Conservation (phyloP, 2,329 filamentous ascomycete species). For the Talaromyces rugulosus region DNA sequence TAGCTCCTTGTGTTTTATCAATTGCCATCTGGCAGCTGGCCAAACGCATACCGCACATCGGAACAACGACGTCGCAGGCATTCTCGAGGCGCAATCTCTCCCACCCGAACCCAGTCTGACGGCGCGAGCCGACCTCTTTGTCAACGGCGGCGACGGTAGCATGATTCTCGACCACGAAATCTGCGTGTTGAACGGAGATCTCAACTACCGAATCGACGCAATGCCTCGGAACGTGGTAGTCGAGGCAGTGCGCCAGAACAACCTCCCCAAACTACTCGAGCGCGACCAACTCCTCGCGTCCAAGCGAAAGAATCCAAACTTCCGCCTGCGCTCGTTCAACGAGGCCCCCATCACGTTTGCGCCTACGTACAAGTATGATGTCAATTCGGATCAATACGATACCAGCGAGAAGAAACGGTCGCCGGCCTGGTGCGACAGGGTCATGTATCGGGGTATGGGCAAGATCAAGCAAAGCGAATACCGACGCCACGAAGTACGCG, state of each 20-base stretch:
- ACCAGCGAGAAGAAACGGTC: constrained; percentile 89
- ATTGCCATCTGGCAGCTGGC: constrained; percentile 93
- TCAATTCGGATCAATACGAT: constrained; percentile 91
- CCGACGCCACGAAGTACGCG: constrained; percentile 77
- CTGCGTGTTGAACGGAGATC: constrained; percentile 91
- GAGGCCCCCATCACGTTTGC: constrained; percentile 88
- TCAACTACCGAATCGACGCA: constrained; percentile 97
- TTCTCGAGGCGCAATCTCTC: constrained; percentile 76
- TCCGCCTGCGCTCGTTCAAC: constrained; percentile 83
- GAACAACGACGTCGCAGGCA: constrained; percentile 87
- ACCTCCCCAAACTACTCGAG: constrained; percentile 81
- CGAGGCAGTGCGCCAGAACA: constrained; percentile 73
- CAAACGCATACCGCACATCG: constrained; percentile 86
- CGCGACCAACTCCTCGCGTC: constrained; percentile 90
- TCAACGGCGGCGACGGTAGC: constrained; percentile 87
- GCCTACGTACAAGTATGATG: constrained; percentile 98
- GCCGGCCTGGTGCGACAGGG: constrained; percentile 92
- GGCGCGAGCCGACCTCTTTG: constrained; percentile 70
- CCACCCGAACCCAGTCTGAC: constrained; percentile 65
- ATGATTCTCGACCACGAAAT: constrained; percentile 97
- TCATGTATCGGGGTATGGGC: constrained; percentile 79
- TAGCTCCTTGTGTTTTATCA: constrained; percentile 90
- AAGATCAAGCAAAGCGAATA: constrained; percentile 87
- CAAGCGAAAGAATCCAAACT: constrained; percentile 81
- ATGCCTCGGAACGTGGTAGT: constrained; percentile 94